phyloP scores from a whole-genome alignment of 1,284 basidiomycete species.

The Meira miltonrushii region DNA sequence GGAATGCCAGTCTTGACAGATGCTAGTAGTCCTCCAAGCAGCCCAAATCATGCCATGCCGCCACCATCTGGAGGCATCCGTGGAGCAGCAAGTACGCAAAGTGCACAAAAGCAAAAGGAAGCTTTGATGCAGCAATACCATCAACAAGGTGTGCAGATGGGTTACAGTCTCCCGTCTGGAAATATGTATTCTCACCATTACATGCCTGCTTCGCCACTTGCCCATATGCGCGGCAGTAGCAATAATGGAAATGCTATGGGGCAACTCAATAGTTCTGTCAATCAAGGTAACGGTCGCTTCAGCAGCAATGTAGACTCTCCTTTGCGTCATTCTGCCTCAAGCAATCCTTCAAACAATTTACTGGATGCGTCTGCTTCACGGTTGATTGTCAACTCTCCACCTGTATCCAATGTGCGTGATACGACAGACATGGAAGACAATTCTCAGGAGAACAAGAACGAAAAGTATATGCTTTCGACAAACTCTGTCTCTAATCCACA shows the following conservation, averaged over 20 bases:
- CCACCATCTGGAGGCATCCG: conserved; percentile 26
- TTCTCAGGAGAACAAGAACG: not conserved
- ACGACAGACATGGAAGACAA: not conserved
- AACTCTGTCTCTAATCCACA: not conserved
- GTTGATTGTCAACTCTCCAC: conserved; percentile 8
- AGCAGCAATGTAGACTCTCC: conserved; percentile 1
- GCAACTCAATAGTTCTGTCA: not conserved
- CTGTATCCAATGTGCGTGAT: conserved; percentile 1
- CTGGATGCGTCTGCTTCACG: not conserved
- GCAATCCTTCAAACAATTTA: not conserved
- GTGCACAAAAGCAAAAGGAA: conserved; percentile 35
- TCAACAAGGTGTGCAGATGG: conserved; percentile 1
- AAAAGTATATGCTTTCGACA: not conserved
- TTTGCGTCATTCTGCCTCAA: not conserved
- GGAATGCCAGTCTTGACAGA: conserved; percentile 35
- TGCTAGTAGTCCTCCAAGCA: conserved; percentile 38
- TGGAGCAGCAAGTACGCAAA: conserved; percentile 27
- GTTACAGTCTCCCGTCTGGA: not conserved
- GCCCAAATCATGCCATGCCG: conserved; percentile 23
- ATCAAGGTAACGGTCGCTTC: not conserved
- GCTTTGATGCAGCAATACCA: conserved; percentile 10
- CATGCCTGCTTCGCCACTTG: conserved; percentile 18
- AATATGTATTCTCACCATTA: not conserved
- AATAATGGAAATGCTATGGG: not conserved
- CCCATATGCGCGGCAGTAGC: not conserved